A percentile compares a stretch with the other conserved stretches of the same genome.
These are phyloP conservation scores for Boechera divaricarpa DNA, from an alignment of 345 rosid genomes.

Conservation along the genomic window DNA sequence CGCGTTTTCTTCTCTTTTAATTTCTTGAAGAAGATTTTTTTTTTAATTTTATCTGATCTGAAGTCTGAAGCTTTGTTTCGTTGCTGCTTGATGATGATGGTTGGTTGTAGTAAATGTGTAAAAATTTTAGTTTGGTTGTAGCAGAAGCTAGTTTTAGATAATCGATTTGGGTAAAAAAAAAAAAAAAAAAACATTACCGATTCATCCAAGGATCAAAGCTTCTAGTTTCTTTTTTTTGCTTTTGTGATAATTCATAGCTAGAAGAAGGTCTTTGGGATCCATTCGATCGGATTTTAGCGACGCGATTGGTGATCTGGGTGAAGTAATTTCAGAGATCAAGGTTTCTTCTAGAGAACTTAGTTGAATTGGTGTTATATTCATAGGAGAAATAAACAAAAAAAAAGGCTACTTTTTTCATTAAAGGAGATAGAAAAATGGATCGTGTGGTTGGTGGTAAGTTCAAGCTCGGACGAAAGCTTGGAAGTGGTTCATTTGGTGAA, in stretches of 20 bases:
- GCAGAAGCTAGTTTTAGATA: neutral
- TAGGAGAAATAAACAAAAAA: neutral
- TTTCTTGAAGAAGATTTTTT: neutral
- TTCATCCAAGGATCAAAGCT: conserved; percentile 20
- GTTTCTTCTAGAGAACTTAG: neutral
- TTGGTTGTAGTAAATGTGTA: neutral
- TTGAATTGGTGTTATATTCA: neutral
- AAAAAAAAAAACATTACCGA: no score
- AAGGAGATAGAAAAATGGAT: conserved; percentile 35
- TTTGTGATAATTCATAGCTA: neutral
- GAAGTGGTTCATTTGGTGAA: conserved; percentile 96
- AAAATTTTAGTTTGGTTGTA: conserved; percentile 26
- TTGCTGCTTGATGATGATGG: conserved; percentile 12
- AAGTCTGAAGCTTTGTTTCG: conserved; percentile 29
- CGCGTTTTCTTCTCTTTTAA: neutral
- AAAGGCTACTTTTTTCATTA: neutral
- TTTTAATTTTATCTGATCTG: conserved; percentile 9
- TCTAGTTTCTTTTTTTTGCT: neutral
- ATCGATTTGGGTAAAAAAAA: conserved; percentile 20
- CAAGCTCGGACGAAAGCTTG: conserved; percentile 95
- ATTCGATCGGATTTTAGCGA: conserved; percentile 25
- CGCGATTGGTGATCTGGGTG: conserved; percentile 23
- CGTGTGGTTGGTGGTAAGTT: conserved; percentile 76
- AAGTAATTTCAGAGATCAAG: conserved; percentile 14
- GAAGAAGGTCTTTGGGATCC: neutral